phyloP scores from a whole-genome alignment of 2,329 filamentous ascomycete species.

The Neoarthrinium moseri region DNA sequence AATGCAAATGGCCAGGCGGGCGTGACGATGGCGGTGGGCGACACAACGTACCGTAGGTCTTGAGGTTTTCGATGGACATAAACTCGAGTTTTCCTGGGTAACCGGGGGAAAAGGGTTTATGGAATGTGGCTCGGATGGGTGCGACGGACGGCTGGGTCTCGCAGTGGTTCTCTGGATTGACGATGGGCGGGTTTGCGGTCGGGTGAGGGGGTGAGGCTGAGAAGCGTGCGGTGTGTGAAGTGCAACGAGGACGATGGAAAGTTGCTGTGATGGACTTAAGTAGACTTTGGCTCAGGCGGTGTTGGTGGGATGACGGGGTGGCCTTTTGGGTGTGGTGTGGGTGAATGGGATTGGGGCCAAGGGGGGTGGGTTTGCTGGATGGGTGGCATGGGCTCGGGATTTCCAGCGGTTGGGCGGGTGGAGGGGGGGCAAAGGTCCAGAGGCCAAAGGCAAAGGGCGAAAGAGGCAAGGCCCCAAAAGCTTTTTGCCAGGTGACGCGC shows the following conservation, averaged over 20 bases:
- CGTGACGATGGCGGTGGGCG: not conserved
- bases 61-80: constrained; percentile 99
- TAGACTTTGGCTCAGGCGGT: not conserved
- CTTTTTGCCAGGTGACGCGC: too few species aligned
- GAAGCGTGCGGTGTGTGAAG: not conserved
- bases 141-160: constrained; percentile 55
- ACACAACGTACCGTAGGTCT: constrained; percentile 79
- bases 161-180: constrained; percentile 32
- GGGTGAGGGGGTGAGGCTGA: constrained; percentile 8
- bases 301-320: constrained; percentile 5
- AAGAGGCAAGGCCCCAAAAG: too few species aligned
- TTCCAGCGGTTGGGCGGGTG: too few species aligned
- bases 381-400: too few species aligned
- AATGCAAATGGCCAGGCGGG: too few species aligned
- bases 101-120: constrained; percentile 54
- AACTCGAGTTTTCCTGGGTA: constrained; percentile 73
- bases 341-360: too few species aligned
- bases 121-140: constrained; percentile 33
- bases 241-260: not conserved
- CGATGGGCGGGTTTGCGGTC: constrained; percentile 11
- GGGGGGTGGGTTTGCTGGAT: too few species aligned
- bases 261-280: constrained; percentile 3
- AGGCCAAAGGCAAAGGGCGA: too few species aligned
- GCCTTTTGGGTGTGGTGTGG: not conserved
- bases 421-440: too few species aligned